Conservation (phyloP, 2,329 filamentous ascomycete species). For the Colletotrichum sp. region DNA sequence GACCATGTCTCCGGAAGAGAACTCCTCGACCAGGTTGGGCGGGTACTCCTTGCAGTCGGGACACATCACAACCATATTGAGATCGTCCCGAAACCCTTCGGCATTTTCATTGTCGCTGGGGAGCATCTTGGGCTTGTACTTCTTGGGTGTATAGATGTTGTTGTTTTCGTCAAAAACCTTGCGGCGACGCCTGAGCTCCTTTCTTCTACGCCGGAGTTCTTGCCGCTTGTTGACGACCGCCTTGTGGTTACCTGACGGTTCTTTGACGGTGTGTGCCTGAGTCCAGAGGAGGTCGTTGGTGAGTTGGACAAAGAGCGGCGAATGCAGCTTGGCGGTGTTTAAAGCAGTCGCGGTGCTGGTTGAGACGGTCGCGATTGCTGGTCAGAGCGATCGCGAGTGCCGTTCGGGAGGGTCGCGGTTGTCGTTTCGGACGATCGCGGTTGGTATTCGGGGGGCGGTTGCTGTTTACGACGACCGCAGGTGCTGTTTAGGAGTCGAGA, state of each 20-base stretch:
- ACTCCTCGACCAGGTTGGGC: slow-evolving; percentile 93
- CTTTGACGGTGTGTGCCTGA: slow-evolving; percentile 22
- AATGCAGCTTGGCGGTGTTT: slow-evolving; percentile 70
- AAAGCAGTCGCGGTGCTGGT: neutral
- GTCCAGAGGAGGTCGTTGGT: slow-evolving; percentile 48
- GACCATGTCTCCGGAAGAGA: slow-evolving; percentile 89
- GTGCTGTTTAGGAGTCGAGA: neutral
- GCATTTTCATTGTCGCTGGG: neutral
- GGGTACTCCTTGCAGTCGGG: slow-evolving; percentile 90
- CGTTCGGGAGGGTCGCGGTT: slow-evolving; percentile 18
- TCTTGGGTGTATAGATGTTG: slow-evolving; percentile 49
- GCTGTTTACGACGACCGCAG: neutral
- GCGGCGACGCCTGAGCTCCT: slow-evolving; percentile 38
- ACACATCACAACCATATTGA: slow-evolving; percentile 86
- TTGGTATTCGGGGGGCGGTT: neutral
- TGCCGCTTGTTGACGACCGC: slow-evolving; percentile 36
- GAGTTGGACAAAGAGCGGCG: slow-evolving; percentile 70
- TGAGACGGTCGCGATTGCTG: neutral
- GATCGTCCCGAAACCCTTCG: slow-evolving; percentile 74
- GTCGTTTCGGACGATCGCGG: neutral
- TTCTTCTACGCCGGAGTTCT: slow-evolving; percentile 36
- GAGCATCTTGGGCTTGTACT: slow-evolving; percentile 53
- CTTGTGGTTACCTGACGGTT: slow-evolving; percentile 22
- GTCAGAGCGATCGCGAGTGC: slow-evolving; percentile 39
- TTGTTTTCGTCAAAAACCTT: slow-evolving; percentile 44